phyloP scores from a whole-genome alignment of 2,329 filamentous ascomycete species.

The Ascosphaera apis region DNA sequence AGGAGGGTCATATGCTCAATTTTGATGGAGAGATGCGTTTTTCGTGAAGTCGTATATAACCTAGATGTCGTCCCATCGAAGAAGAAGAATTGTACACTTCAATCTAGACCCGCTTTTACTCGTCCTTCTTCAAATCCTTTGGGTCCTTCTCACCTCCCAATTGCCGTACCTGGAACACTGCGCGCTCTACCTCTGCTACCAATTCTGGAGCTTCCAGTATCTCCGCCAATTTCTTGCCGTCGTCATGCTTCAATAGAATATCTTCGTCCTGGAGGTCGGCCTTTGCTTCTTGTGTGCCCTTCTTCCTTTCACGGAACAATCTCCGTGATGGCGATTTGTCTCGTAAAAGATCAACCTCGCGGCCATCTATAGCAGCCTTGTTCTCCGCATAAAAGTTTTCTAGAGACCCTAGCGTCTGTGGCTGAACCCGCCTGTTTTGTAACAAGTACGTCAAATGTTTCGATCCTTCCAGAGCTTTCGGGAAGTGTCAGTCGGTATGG shows the following conservation, averaged over 20 bases:
- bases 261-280: constrained; percentile 16
- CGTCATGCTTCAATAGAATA: constrained; percentile 21
- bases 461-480: constrained; percentile 50
- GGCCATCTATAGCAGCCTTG: constrained; percentile 6
- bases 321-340: constrained; percentile 2
- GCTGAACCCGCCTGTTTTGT: constrained; percentile 44
- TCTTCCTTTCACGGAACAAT: constrained; percentile 12
- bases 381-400: constrained; percentile 46
- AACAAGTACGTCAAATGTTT: constrained; percentile 66
- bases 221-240: constrained; percentile 35
- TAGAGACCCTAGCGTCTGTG: constrained; percentile 42
- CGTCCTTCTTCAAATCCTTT: neutral
- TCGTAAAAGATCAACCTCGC: constrained; percentile 10
- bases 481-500: constrained; percentile 4
- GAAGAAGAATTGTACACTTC: neutral
- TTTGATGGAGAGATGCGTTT: neutral
- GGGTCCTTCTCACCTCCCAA: constrained; percentile 11
- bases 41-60: neutral
- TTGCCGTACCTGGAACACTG: constrained; percentile 45
- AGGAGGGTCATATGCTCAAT: no score
- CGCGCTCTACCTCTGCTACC: constrained; percentile 48
- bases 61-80: neutral
- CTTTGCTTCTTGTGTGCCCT: constrained; percentile 4
- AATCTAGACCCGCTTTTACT: neutral
- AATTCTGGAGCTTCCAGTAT: constrained; percentile 46